Evolutionary conservation across 768 basidiomycete genomes (phyloP), one percentile per base, ranked within the genome.

Genomic region (Boletus sp.): DNA sequence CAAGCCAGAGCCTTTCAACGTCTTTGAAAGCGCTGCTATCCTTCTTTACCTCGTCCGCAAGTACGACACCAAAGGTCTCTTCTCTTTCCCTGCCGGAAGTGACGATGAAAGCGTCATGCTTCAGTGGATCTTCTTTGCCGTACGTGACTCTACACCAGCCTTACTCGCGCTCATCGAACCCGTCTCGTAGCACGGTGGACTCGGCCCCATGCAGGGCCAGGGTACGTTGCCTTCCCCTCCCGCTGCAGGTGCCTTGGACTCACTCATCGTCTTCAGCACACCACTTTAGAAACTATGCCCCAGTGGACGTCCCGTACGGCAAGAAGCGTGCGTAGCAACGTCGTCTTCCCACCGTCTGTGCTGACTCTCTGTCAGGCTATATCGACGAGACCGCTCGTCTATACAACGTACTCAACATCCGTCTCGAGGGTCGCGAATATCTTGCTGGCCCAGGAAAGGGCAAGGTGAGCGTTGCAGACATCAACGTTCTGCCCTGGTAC

Each of bases 121-220:
- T 24, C 91, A 92, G 66, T 95, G 92, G 94, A 84, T 94, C 50
- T 91, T 93, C 76, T 94, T 93, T 61, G 81, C 85, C 14, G 87
- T 87, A 58, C 54, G 81, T 63, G 4, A 11, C 18, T 1, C 24
- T 5, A 5, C 4, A 11, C n/a, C 10, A 5, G 0, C 29, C 7
- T 36, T 9, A 29, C 17, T 37, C 28, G 39, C 28, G 6, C 47
- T 64, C 47, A 50, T 15, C 37, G 41, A 50, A 3, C 8, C 15
- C 11, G 40, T 47, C 39, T 11, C 42, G 12, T 67, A 90, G 86
- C 89, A 91, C 67, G 90, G 89, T 1, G 90, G 87, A 28, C 71
- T 91, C 24, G 90, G 90, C 29, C 90, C 92, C n/a, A 94, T 92
- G 89, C 90, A 93, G 76, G 89, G 90, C 32, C 89, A 91, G 75